Evolutionary conservation across 2,329 filamentous ascomycete genomes (phyloP).

Genomic region (Bimuria novae-zelandiae): DNA sequence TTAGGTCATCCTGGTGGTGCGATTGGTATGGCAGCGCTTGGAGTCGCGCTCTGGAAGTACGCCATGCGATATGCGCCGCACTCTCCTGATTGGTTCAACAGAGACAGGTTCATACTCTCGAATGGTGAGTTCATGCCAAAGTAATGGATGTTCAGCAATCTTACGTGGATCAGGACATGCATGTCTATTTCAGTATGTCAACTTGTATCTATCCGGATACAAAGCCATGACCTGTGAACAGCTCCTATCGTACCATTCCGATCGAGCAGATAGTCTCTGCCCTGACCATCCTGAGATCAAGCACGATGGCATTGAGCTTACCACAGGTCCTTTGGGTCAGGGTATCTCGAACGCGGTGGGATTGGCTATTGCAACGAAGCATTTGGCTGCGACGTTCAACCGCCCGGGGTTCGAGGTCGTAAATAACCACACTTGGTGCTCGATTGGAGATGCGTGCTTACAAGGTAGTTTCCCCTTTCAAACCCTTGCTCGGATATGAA

Average conservation of each 20-base stretch:
- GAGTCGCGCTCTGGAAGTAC: constrained; percentile 63
- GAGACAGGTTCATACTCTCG: constrained; percentile 64
- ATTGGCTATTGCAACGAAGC: constrained; percentile 60
- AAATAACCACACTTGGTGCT: constrained; percentile 59
- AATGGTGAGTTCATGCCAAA: constrained; percentile 47
- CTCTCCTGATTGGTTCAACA: constrained; percentile 60
- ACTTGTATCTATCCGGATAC: constrained; percentile 59
- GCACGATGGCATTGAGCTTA: constrained; percentile 60
- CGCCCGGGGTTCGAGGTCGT: constrained; percentile 53
- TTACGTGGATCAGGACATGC: constrained; percentile 47
- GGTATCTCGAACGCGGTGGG: constrained; percentile 64
- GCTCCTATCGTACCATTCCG: constrained; percentile 59
- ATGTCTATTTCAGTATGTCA: constrained; percentile 58
- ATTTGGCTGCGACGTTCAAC: constrained; percentile 60
- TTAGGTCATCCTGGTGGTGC: constrained; percentile 46
- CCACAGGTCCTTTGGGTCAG: constrained; percentile 62
- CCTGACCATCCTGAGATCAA: constrained; percentile 62
- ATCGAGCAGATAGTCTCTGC: constrained; percentile 52
- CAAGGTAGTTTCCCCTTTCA: constrained; percentile 32
- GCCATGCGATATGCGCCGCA: constrained; percentile 61
- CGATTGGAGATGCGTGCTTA: constrained; percentile 61
- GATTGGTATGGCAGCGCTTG: constrained; percentile 64
- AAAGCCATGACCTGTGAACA: constrained; percentile 60
- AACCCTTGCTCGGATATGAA: constrained; percentile 44
- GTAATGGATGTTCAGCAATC: background rate